phyloP scores from a whole-genome alignment of 805 yeast genomes.

The Lipomyces sp. region DNA sequence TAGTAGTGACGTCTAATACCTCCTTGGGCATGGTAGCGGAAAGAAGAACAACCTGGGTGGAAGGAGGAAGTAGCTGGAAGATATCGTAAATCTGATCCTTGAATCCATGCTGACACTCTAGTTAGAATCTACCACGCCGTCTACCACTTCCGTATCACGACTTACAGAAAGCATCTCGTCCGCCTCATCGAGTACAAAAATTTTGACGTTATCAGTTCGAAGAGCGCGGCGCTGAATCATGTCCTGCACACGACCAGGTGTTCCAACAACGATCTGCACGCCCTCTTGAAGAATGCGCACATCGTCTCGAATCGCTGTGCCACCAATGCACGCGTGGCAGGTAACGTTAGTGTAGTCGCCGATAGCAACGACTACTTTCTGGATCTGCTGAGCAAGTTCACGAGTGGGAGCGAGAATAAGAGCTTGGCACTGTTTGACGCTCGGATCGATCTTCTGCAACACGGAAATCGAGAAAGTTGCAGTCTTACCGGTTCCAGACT shows the following conservation, averaged over 20 bases:
- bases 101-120: constrained; percentile 66
- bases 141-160: neutral
- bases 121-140: neutral
- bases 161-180: constrained; percentile 78
- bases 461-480: constrained; percentile 97
- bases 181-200: constrained; percentile 94
- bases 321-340: constrained; percentile 93
- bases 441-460: constrained; percentile 81
- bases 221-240: constrained; percentile 84
- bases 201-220: constrained; percentile 74
- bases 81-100: constrained; percentile 94
- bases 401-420: constrained; percentile 92
- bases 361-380: constrained; percentile 80
- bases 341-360: constrained; percentile 88
- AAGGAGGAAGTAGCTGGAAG: constrained; percentile 79
- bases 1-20: constrained; percentile 87
- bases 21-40: constrained; percentile 94
- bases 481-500: constrained; percentile 98
- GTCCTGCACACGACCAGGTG: constrained; percentile 95
- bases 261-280: constrained; percentile 91
- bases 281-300: constrained; percentile 74
- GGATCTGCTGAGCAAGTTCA: constrained; percentile 93
- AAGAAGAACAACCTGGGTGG: constrained; percentile 89
- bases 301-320: constrained; percentile 82
- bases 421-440: constrained; percentile 79